Base-by-base conservation (phyloP, 495 filamentous ascomycete species). In the Penicillium paxilli region DNA sequence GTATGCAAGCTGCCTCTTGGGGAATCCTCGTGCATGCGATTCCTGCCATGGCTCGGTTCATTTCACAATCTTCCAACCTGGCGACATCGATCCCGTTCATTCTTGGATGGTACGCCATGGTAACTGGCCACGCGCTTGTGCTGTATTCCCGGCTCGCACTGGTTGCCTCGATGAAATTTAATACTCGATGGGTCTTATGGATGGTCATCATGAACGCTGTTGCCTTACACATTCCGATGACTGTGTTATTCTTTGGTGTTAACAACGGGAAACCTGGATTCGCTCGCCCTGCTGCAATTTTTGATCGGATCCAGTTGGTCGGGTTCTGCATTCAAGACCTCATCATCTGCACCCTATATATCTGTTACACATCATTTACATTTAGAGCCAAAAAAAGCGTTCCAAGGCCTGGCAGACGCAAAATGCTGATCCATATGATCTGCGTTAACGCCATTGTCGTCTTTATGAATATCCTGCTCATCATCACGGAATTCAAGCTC, bases 31-130 rank as follows among this genome's bases (percentile, higher is more conserved):
- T 55, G 25, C 38, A 55, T 49, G 38, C 38, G 11, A 3, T 55
- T 20, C 46, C 52, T 24, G 37, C 38, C 7, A 49, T 55, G 25
- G 26, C 38, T 49, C 47, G 52, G 14, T 50, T 26, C n/a, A 24
- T 50, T 12, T 44, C 46, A 24, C 26, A 49, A 17, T 32, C 46
- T 16, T 37, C 52, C 24, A 49, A 42, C 20, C 24, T 55, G 10
- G 5, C 52, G 4, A 55, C 21, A 25, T 49, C 37, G n/a, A 45
- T 55, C 22, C 38, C 46, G 6, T 49, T 55, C 37, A 42, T 44
- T 12, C 47, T 54, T 22, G 25, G 37, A 28, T 54, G 37, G 45
- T 47, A 54, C 33, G 47, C 47, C n/a, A 40, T 50, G 47, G 47
- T 50, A 8, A 38, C 47, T 41, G 47, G 47, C 24, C 47, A 50